Percentiles rank a stretch among this genome's conserved stretches.
These are phyloP conservation scores for Saccharomycopsis schoenii DNA, from an alignment of 805 yeast species.

Conservation along the genomic window DNA sequence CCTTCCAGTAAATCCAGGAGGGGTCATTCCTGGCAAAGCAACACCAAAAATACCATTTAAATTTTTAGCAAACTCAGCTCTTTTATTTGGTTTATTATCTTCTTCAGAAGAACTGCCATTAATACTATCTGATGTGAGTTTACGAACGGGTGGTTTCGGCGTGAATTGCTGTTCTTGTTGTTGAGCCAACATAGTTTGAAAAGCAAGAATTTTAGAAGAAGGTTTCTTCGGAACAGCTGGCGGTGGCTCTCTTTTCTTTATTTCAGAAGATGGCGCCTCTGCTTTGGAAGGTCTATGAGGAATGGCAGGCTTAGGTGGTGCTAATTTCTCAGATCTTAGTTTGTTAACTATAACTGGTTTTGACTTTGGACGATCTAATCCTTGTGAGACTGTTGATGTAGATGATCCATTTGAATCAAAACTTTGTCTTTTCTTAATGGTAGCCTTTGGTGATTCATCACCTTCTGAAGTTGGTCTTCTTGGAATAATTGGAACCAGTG, in stretches of 20 bases:
- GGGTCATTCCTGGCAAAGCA: conserved; percentile 43
- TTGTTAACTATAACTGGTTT: not conserved
- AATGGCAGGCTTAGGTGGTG: conserved; percentile 20
- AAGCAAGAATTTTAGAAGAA: conserved; percentile 70
- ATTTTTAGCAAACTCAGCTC: conserved; percentile 44
- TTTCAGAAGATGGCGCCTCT: not conserved
- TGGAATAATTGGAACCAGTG: not conserved
- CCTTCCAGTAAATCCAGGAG: conserved; percentile 27
- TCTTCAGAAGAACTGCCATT: not conserved
- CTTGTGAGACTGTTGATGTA: conserved; percentile 5
- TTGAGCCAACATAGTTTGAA: conserved; percentile 62
- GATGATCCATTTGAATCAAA: not conserved
- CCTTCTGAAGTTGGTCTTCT: not conserved
- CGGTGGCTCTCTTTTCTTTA: conserved; percentile 27
- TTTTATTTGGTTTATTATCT: conserved; percentile 19
- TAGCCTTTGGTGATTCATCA: not conserved
- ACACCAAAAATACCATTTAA: conserved; percentile 43
- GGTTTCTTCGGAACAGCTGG: conserved; percentile 72
- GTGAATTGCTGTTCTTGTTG: conserved; percentile 28
- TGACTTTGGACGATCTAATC: not conserved
- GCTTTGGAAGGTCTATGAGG: conserved; percentile 25
- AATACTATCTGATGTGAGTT: conserved; percentile 3
- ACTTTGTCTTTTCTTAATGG: not conserved
- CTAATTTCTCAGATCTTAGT: not conserved
- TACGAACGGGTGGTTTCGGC: not conserved